A percentile compares a stretch with the other conserved stretches of the same genome.
Conservation (phyloP, 805 yeast species). For the Hermanozyma aechmeae region DNA sequence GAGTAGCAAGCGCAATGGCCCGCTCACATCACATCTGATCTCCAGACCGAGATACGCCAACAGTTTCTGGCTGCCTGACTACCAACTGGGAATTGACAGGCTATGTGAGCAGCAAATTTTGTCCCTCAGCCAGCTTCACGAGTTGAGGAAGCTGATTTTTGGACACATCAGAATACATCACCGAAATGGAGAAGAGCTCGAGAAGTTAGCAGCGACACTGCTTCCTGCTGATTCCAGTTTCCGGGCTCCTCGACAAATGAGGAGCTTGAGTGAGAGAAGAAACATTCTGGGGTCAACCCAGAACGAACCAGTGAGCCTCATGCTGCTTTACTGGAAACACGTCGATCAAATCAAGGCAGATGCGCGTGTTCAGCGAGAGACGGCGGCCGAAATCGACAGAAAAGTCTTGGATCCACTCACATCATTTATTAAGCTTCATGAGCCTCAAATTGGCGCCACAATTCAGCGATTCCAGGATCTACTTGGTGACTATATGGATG, state of each 20-base stretch:
- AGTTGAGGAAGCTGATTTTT: conserved; percentile 27
- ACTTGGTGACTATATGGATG: conserved; percentile 15
- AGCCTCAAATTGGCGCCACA: conserved; percentile 19
- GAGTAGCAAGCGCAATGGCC: not conserved
- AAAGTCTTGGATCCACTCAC: conserved; percentile 26
- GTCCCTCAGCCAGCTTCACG: conserved; percentile 31
- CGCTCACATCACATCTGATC: conserved; percentile 1
- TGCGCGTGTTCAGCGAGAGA: conserved; percentile 12
- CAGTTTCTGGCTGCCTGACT: conserved; percentile 34
- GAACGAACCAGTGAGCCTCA: conserved; percentile 1
- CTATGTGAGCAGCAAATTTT: conserved; percentile 19
- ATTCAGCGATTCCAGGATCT: conserved; percentile 15
- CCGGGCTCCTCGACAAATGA: conserved; percentile 4
- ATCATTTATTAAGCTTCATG: conserved; percentile 24
- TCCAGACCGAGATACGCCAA: conserved; percentile 19
- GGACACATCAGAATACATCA: conserved; percentile 26
- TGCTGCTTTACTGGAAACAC: not conserved
- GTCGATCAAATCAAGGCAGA: conserved; percentile 13
- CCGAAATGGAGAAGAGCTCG: conserved; percentile 24
- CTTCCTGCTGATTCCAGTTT: conserved; percentile 15
- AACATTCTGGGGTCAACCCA: conserved; percentile 1
- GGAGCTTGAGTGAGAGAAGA: conserved; percentile 2
- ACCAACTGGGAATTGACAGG: conserved; percentile 23
- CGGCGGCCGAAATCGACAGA: conserved; percentile 26
- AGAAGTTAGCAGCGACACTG: conserved; percentile 16